A percentile compares a stretch with the other conserved stretches of the same genome.
phyloP scores from a whole-genome alignment of 2,329 filamentous ascomycete species.

The Blastomyces parvus region DNA sequence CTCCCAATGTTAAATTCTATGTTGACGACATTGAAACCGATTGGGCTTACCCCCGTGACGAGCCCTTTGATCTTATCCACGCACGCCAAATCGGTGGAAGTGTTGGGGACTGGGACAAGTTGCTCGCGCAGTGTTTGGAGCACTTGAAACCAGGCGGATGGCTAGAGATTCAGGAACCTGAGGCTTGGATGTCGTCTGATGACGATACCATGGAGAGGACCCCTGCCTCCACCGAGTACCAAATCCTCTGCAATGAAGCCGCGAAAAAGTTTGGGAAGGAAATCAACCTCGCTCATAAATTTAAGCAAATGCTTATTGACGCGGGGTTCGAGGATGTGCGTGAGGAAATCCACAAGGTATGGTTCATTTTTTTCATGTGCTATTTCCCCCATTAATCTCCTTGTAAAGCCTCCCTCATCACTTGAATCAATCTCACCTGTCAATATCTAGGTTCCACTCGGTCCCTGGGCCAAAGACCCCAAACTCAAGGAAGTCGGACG shows the following conservation, averaged over 20 bases:
- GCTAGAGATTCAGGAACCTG: conserved; percentile 23
- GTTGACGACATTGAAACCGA: conserved; percentile 26
- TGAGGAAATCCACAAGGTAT: conserved; percentile 21
- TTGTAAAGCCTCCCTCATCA: neutral
- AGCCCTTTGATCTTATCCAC: conserved; percentile 27
- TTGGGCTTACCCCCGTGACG: conserved; percentile 19
- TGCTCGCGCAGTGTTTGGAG: conserved; percentile 19
- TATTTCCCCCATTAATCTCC: neutral
- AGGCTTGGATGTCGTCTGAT: conserved; percentile 18
- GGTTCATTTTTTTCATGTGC: neutral
- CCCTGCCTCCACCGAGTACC: conserved; percentile 20
- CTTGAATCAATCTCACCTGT: neutral
- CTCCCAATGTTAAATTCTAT: conserved; percentile 27
- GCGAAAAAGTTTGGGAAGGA: conserved; percentile 19
- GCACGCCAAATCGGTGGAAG: conserved; percentile 21
- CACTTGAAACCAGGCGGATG: conserved; percentile 25
- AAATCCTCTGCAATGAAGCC: conserved; percentile 18
- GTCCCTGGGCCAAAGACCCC: conserved; percentile 35
- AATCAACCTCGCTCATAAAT: conserved; percentile 20
- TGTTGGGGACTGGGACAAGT: conserved; percentile 18
- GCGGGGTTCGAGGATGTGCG: conserved; percentile 28
- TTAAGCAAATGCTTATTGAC: conserved; percentile 22
- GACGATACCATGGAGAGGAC: conserved; percentile 15
- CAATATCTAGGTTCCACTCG: conserved; percentile 21
- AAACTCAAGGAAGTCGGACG: conserved; percentile 42